Evolutionary conservation across 2,329 filamentous ascomycete genomes (phyloP), one percentile per base, ranked within the genome.

Genomic region (Exophiala mesophila): DNA sequence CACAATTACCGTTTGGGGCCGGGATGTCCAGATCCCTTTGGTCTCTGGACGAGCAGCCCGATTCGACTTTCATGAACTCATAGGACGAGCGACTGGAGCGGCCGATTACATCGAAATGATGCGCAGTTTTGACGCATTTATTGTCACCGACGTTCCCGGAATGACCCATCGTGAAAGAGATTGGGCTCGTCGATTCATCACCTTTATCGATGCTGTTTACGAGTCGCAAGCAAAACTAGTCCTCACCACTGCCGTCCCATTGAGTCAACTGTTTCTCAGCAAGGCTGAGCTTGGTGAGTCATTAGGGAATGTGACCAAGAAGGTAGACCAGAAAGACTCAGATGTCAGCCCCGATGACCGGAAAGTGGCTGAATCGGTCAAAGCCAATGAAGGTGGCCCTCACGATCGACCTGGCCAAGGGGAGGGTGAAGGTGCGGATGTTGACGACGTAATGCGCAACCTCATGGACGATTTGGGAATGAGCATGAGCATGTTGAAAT

Each of bases 151-250:
- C 38, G 82, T 97, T 1, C 92, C 92, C 0, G 86, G 83, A 4
- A 97, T 98, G 92, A 92, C 83, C 29, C 78, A 88, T 53, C 79
- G 80, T 41, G 80, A 88, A 59, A 80, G 92, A 15, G 92, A 98
- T 66, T 74, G 95, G 28, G 92, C 92, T 0, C 73, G 92, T 9
- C 77, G 92, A 4, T 96, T 98, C 65, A 98, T 98, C 62, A 98
- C 90, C 0, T 96, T 98, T 56, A 87, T 98, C 53, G 92, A 98
- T 62, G 90, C 92, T 4, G 83, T 96, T 3, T 98, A 98, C 60
- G 92, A 98, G 65, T 74, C 76, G 19, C 78, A 90, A 64, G 89
- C 88, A n/a, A 97, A 96, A 67, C 77, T 98, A 5, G 90, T 97
- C 12, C 77, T 98, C 42, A 98, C 92, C 0, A 89, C 86, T 3